A percentile compares a stretch with the other conserved stretches of the same genome.
Conservation (phyloP, 1,284 basidiomycete species). For the Boletus mariae region DNA sequence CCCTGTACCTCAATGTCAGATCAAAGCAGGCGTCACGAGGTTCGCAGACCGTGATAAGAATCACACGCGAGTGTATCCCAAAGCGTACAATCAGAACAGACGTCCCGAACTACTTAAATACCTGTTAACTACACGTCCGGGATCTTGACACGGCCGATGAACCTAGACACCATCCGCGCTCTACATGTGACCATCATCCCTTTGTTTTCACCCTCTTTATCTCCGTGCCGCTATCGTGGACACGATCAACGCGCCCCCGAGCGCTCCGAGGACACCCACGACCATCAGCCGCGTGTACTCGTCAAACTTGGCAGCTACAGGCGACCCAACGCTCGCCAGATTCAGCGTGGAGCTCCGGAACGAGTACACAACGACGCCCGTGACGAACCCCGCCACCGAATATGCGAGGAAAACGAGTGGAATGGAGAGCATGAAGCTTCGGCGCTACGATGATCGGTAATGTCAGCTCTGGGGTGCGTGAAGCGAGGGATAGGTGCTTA, state of each 20-base stretch:
- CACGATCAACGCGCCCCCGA: conserved; percentile 58
- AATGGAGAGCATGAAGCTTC: conserved; percentile 63
- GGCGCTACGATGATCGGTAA: conserved; percentile 38
- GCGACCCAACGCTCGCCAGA: conserved; percentile 32
- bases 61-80: neutral
- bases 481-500: conserved; percentile 29
- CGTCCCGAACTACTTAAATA: neutral
- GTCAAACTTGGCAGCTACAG: conserved; percentile 44
- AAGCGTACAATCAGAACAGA: neutral
- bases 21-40: too few species aligned
- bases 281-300: conserved; percentile 61
- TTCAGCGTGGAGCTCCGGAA: conserved; percentile 47
- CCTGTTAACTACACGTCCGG: neutral
- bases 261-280: conserved; percentile 56
- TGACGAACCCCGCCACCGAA: conserved; percentile 61
- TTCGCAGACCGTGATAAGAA: too few species aligned
- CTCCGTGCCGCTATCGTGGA: conserved; percentile 38
- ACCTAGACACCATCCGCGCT: neutral
- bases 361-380: conserved; percentile 61
- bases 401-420: conserved; percentile 70
- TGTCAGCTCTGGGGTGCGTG: neutral
- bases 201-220: conserved; percentile 1
- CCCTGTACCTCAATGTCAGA: neutral
- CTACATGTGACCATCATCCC: neutral
- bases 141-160: neutral